Percentiles rank a stretch among this genome's conserved stretches.
Evolutionary conservation across 345 rosid species (phyloP).

Genomic region (Linum usitatissimum): DNA sequence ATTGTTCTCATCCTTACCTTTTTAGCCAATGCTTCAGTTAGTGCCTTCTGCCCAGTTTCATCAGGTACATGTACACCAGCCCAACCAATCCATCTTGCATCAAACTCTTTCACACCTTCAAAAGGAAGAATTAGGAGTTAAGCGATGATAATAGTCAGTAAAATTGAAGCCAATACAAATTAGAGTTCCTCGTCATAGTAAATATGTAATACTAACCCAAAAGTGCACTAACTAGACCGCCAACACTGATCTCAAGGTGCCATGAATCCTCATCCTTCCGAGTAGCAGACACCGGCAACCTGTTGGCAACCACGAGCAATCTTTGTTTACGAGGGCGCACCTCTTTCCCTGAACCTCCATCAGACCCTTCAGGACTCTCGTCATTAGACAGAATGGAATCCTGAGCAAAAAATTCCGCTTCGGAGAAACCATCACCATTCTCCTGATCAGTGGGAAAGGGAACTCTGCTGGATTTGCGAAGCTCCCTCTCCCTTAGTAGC

Average conservation of each 20-base stretch:
- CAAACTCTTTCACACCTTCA: conserved; percentile 48
- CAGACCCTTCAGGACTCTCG: conserved; percentile 18
- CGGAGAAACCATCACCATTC: conserved; percentile 11
- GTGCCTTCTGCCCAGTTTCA: conserved; percentile 34
- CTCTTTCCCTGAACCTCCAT: conserved; percentile 21
- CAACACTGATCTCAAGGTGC: conserved; percentile 46
- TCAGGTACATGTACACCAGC: conserved; percentile 56
- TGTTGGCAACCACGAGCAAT: conserved; percentile 46
- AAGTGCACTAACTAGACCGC: conserved; percentile 51
- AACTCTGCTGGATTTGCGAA: conserved; percentile 29
- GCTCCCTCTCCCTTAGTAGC: conserved; percentile 43
- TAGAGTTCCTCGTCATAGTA: too few relatives aligned
- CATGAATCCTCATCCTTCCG: conserved; percentile 37
- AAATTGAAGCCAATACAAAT: neutral
- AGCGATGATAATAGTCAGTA: too few relatives aligned
- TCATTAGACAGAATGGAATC: conserved; percentile 16
- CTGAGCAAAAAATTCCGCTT: conserved; percentile 14
- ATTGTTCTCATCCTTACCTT: conserved; percentile 21
- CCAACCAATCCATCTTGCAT: conserved; percentile 62
- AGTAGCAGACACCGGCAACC: conserved; percentile 46
- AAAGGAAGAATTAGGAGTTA: conserved; percentile 2
- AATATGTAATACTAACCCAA: conserved; percentile 26
- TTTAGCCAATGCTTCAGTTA: conserved; percentile 42
- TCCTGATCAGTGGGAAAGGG: conserved; percentile 17
- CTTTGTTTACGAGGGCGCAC: conserved; percentile 35